A percentile compares a stretch with the other conserved stretches of the same genome.
Conservation (phyloP, 495 filamentous ascomycete species). For the Chlorociboria aeruginascens region DNA sequence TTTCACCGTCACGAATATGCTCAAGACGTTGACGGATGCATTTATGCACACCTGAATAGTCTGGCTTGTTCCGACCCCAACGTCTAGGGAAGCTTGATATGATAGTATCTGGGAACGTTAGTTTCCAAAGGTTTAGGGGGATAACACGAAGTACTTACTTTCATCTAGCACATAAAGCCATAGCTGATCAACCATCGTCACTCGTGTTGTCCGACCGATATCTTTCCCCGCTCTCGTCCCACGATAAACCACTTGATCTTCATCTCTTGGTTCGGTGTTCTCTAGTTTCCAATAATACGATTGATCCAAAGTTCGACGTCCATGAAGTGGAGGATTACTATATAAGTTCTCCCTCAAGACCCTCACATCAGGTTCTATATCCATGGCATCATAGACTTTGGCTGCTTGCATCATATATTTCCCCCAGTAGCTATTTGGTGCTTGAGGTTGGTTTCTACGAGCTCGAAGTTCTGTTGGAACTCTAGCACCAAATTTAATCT, state of each 20-base stretch:
- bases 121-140: background rate
- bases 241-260: background rate
- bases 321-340: background rate
- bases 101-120: constrained; percentile 31
- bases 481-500: background rate
- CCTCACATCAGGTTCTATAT: background rate
- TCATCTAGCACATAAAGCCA: background rate
- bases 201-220: background rate
- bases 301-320: background rate
- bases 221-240: background rate
- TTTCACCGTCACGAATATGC: constrained; percentile 35
- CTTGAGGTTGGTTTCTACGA: no score
- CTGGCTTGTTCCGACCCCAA: constrained; percentile 56
- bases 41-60: constrained; percentile 51
- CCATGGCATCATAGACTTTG: background rate
- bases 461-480: no score
- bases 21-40: constrained; percentile 33
- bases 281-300: background rate
- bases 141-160: background rate
- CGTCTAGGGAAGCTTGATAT: constrained; percentile 57
- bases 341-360: background rate
- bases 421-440: background rate
- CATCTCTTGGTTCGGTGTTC: background rate
- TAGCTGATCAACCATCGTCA: background rate
- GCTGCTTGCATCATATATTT: background rate